Evolutionary conservation across 2,329 filamentous ascomycete species (phyloP), one percentile per base, ranked within the genome.

Genomic region (Cercospora brassicicola): DNA sequence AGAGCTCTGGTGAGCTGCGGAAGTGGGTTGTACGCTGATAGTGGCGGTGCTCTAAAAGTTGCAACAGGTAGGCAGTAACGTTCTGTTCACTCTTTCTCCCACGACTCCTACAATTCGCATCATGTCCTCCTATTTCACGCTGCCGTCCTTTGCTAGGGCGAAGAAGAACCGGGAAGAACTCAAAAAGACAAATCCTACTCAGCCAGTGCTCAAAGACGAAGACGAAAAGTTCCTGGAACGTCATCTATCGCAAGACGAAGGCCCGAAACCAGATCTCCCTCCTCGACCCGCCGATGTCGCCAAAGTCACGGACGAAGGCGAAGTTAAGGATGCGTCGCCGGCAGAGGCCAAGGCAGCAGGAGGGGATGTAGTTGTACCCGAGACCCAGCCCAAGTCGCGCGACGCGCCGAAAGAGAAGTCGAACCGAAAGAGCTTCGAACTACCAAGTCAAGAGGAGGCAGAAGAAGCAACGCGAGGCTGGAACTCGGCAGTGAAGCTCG

Each of bases 201-300:
- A 78, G 73, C 75, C 83, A 5, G 83, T 89, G 2, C 76, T 89
- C n/a, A 87, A 85, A 18, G 82, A 86, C n/a, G 87, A 88, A 73
- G 87, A 89, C 69, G 85, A 89, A 72, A 80, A 82, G 62, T 89
- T 88, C 72, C 77, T 89, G 23, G 78, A 79, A 63, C 76, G 75
- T 51, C 75, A 78, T 7, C 65, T 74, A 4, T 73, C 73, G 1
- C 64, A 73, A 10, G 72, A 73, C 11, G 71, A 75, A 56, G 70
- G 72, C 31, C 59, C 69, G n/a, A 67, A 69, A n/a, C 68, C 65
- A 9, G 62, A 59, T 59, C 61, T 67, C 13, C 65, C 65, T 33
- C 61, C 65, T 15, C 55, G 65, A 26, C 65, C 65, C 18, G 69
- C 62, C n/a, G 65, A 74, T 6, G 51, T 70, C 1, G 73, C 74